These are phyloP conservation scores for Alectoria sarmentosa DNA, from an alignment of 495 filamentous ascomycete species.

Conservation along the genomic window DNA sequence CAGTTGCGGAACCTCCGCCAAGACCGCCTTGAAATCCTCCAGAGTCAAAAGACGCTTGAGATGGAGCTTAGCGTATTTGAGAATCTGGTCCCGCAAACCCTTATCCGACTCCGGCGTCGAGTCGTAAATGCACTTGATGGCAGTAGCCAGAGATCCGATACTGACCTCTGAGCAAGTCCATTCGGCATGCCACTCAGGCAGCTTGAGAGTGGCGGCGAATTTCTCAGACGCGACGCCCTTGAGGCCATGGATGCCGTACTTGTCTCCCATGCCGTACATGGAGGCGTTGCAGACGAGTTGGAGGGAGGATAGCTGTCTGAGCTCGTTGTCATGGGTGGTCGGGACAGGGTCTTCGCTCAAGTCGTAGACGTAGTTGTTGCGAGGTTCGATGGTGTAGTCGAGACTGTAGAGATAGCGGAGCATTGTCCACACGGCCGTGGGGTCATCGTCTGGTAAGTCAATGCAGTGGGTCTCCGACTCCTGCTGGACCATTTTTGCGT, in stretches of 20 bases:
- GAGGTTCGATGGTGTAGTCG: neutral
- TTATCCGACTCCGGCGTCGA: neutral
- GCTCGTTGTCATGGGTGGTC: no score
- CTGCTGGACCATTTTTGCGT: neutral
- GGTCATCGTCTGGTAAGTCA: slow-evolving; percentile 3
- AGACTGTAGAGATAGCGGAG: slow-evolving; percentile 7
- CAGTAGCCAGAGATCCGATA: neutral
- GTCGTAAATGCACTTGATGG: neutral
- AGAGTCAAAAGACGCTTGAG: neutral
- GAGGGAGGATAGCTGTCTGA: neutral
- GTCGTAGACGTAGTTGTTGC: neutral
- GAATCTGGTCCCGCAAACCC: neutral
- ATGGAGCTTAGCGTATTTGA: neutral
- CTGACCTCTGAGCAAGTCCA: neutral
- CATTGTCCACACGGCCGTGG: slow-evolving; percentile 1
- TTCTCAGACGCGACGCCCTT: neutral
- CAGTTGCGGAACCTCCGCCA: neutral
- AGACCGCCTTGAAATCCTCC: neutral
- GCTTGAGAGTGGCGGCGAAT: neutral
- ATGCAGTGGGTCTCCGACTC: neutral
- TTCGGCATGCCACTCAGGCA: neutral
- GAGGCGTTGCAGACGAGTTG: neutral
- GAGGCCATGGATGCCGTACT: neutral
- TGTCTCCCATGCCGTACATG: neutral
- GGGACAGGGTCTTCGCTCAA: neutral